phyloP scores from a whole-genome alignment of 1,284 basidiomycete genomes.

The Rhodotorula sp. region DNA sequence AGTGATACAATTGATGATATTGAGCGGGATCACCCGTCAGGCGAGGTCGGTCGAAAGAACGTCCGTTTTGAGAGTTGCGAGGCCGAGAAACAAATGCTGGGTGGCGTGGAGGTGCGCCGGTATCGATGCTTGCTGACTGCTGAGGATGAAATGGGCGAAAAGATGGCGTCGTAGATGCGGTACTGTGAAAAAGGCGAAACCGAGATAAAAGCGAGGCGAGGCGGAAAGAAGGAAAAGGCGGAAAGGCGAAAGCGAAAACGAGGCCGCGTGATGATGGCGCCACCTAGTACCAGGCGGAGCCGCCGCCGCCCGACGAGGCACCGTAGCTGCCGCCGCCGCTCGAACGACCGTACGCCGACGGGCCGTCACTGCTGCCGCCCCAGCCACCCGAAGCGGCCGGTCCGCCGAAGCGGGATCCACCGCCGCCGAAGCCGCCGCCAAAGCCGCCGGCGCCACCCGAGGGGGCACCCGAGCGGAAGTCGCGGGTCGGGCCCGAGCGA shows the following conservation, averaged over 20 bases:
- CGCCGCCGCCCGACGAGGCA: slow-evolving; percentile 18
- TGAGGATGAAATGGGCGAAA: background rate
- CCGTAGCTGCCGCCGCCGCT: slow-evolving; percentile 25
- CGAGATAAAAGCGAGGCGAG: no score
- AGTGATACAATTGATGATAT: background rate
- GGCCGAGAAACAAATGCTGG: background rate
- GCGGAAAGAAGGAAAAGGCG: background rate
- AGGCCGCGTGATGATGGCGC: background rate
- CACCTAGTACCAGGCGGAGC: slow-evolving; percentile 27
- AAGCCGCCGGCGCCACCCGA: slow-evolving; percentile 44
- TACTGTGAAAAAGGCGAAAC: background rate
- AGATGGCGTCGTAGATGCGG: slow-evolving; percentile 5
- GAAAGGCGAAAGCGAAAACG: background rate
- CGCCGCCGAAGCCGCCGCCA: slow-evolving; percentile 9
- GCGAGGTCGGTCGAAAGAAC: background rate
- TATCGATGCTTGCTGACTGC: slow-evolving; percentile 11
- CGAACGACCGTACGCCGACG: slow-evolving; percentile 35
- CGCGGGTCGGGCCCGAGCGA: slow-evolving; percentile 51
- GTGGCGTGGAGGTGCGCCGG: slow-evolving; percentile 4
- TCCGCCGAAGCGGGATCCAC: slow-evolving; percentile 13
- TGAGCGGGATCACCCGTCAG: background rate
- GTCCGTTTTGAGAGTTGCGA: slow-evolving; percentile 3
- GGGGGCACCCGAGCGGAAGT: slow-evolving; percentile 45
- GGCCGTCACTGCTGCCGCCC: slow-evolving; percentile 1
- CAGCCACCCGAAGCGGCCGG: slow-evolving; percentile 16